Evolutionary conservation across 257 asterid genomes (phyloP), one percentile per base, ranked within the genome.

Genomic region (Galeopsis tetrahit): DNA sequence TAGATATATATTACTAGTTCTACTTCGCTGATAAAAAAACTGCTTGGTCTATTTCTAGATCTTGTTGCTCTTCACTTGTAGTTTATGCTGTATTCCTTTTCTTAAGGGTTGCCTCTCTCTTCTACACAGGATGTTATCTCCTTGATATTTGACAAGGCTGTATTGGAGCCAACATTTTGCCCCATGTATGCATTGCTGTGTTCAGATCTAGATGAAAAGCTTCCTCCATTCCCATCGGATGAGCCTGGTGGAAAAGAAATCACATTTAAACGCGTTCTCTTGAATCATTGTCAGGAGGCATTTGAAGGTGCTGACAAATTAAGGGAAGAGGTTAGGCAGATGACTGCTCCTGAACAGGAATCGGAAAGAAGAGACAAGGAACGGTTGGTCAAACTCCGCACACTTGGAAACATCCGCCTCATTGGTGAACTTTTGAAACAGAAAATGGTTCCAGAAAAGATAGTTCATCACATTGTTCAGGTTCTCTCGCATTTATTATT

Each of bases 381-480:
- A 71, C 87, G 94, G 75, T 52, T 88, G 73, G 53, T 92, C 75
- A 95, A 95, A 77, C 85, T 95, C 76, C 95, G 97, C 14, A 95
- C 97, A 33, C 98, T 92, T 73, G 99, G 99, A 62, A 95, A 95
- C 81, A 95, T 95, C 68, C 96, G 95, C 63, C 95, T 95, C 9
- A 95, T 95, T 70, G 99, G 99, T 17, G 99, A 95, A 80, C 98
- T 95, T 75, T 76, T 95, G 84, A 95, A 95, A 86, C 99, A 92
- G 85, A 95, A 87, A 87, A 95, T 95, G 98, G 98, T 95, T 74
- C 91, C 97, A 1, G 99, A 90, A 82, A 95, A 56, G 87, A 87
- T 95, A 72, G 99, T 92, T 82, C 98, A 92, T 78, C 99, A 95
- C 85, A 95, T 95, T 72, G 98, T 92, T 78, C 92, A 85, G 98